Conservation (phyloP, 2,329 filamentous ascomycete genomes). For the Aspergillus ochraceus region DNA sequence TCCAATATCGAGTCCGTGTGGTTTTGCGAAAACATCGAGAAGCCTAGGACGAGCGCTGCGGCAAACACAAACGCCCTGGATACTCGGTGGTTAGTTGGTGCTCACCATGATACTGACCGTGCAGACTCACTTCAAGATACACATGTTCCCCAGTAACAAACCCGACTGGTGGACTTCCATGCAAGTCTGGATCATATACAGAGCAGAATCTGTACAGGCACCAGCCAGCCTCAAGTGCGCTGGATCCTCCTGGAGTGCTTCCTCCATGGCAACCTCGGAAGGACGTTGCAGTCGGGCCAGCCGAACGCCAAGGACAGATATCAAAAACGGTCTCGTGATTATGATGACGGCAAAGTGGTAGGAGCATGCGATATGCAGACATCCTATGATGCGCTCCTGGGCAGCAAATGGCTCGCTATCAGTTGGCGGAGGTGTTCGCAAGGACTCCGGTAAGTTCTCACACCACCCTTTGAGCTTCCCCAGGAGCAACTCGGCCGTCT, state of each 20-base stretch:
- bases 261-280: conserved; percentile 15
- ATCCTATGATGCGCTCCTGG: conserved; percentile 46
- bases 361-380: conserved; percentile 56
- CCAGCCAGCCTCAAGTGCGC: conserved; percentile 45
- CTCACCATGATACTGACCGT: neutral
- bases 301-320: conserved; percentile 49
- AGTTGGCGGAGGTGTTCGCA: conserved; percentile 22
- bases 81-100: neutral
- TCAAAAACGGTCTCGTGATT: conserved; percentile 57
- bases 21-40: conserved; percentile 55
- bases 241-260: conserved; percentile 26
- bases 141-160: conserved; percentile 56
- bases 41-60: conserved; percentile 57
- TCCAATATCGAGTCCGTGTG: conserved; percentile 42
- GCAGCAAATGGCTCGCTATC: conserved; percentile 19
- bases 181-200: conserved; percentile 58
- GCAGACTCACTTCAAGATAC: conserved; percentile 55
- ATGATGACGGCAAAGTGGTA: conserved; percentile 62
- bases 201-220: conserved; percentile 57
- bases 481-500: conserved; percentile 43
- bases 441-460: conserved; percentile 41
- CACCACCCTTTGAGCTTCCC: conserved; percentile 50
- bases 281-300: conserved; percentile 28
- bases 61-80: conserved; percentile 56
- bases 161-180: conserved; percentile 48